A percentile compares a stretch with the other conserved stretches of the same genome.
Evolutionary conservation across 2,329 filamentous ascomycete genomes (phyloP).

Genomic region (Aspergillaceae sp.): DNA sequence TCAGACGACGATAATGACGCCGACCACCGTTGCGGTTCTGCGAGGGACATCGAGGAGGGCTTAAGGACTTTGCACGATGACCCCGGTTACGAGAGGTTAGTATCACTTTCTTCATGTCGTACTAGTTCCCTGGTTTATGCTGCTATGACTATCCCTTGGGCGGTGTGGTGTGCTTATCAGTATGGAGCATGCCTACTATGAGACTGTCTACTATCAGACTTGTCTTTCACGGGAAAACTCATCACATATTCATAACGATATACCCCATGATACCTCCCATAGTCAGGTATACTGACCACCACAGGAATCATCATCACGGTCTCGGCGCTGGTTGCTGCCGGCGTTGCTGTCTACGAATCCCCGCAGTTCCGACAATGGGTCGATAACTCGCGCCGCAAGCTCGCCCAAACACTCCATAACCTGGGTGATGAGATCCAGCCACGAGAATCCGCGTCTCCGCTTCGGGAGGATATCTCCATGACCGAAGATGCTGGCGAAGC

Average conservation of each 20-base stretch:
- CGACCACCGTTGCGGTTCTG: background rate
- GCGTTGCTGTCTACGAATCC: conserved; percentile 56
- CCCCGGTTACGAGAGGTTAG: conserved; percentile 42
- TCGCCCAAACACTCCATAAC: conserved; percentile 50
- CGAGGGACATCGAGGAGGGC: background rate
- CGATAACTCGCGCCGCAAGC: conserved; percentile 52
- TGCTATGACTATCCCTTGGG: conserved; percentile 3
- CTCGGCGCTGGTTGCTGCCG: conserved; percentile 53
- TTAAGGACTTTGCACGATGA: conserved; percentile 28
- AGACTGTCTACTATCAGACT: no score
- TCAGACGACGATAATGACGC: conserved; percentile 1
- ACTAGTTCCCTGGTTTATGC: background rate
- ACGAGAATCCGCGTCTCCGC: conserved; percentile 21
- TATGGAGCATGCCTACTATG: conserved; percentile 1
- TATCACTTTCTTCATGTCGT: conserved; percentile 2
- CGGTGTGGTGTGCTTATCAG: conserved; percentile 26
- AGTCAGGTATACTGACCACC: conserved; percentile 8
- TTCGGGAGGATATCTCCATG: conserved; percentile 39
- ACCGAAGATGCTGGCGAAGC: conserved; percentile 36
- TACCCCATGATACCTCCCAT: no score
- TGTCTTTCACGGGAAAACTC: no score
- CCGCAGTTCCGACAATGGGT: conserved; percentile 57
- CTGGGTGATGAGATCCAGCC: conserved; percentile 54
- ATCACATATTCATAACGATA: no score
- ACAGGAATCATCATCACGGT: conserved; percentile 55